These are phyloP conservation scores for Auricularia auricula-judae DNA, from an alignment of 768 basidiomycete species.

Conservation along the genomic window DNA sequence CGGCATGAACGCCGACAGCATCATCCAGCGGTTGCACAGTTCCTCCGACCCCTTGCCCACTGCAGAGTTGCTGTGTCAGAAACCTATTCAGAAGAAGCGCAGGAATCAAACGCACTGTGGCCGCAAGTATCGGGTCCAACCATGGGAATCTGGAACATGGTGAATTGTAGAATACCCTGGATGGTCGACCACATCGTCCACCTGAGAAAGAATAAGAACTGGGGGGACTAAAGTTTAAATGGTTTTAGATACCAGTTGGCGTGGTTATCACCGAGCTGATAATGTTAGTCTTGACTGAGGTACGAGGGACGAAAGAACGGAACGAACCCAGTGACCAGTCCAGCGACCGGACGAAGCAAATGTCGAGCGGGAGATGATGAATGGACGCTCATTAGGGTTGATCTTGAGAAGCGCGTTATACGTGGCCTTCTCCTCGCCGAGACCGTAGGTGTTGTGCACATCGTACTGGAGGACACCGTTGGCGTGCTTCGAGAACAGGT, in stretches of 20 bases:
- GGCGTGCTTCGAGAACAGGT: conserved; percentile 61
- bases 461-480: conserved; percentile 54
- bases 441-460: conserved; percentile 59
- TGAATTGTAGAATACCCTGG: conserved; percentile 20
- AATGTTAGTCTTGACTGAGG: not conserved
- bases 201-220: not conserved
- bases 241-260: conserved; percentile 40
- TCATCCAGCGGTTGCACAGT: conserved; percentile 23
- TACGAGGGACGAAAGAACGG: conserved; percentile 5
- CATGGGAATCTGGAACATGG: conserved; percentile 20
- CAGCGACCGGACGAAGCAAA: conserved; percentile 58
- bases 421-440: conserved; percentile 61
- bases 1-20: conserved; percentile 21
- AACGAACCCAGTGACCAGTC: conserved; percentile 59
- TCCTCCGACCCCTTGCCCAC: conserved; percentile 19
- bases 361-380: conserved; percentile 59
- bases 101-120: not conserved
- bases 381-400: conserved; percentile 51
- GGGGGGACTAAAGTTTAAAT: too few species aligned
- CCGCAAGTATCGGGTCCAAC: conserved; percentile 13
- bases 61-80: conserved; percentile 1
- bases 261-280: conserved; percentile 63
- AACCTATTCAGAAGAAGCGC: not conserved
- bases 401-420: conserved; percentile 45
- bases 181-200: conserved; percentile 18